These are phyloP conservation scores for Puccinia horiana DNA, from an alignment of 1,284 basidiomycete species.

Conservation along the genomic window DNA sequence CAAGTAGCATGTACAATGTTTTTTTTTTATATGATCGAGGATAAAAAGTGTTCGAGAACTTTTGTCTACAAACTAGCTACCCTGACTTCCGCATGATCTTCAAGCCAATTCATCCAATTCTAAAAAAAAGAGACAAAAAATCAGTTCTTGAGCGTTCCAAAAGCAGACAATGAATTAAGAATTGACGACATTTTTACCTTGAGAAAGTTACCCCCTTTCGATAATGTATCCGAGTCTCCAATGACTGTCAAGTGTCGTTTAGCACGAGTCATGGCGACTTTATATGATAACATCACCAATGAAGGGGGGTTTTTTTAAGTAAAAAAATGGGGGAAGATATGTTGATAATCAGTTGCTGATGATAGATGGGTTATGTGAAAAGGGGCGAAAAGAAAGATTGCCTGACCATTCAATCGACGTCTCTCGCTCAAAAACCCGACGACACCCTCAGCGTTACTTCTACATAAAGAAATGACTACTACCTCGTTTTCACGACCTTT, in stretches of 20 bases:
- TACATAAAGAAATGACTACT: conserved; percentile 80
- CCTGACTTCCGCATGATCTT: conserved; percentile 81
- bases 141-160: too few species aligned
- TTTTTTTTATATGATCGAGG: too few species aligned
- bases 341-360: too few species aligned
- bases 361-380: background rate
- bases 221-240: conserved; percentile 84
- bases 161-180: background rate
- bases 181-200: conserved; percentile 59
- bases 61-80: conserved; percentile 65
- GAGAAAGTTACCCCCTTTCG: conserved; percentile 76
- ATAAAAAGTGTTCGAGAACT: background rate
- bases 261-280: conserved; percentile 90
- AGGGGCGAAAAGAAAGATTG: conserved; percentile 15
- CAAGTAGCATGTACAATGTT: background rate
- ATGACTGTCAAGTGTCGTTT: conserved; percentile 84
- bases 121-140: background rate
- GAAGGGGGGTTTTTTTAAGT: background rate
- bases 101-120: conserved; percentile 85
- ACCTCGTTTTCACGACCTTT: conserved; percentile 64
- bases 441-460: conserved; percentile 78
- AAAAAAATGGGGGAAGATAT: too few species aligned
- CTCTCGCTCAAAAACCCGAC: conserved; percentile 91
- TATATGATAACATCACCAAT: background rate
- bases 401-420: conserved; percentile 76